Evolutionary conservation across 2,329 filamentous ascomycete species (phyloP).

Genomic region (Gaeumannomyces tritici): DNA sequence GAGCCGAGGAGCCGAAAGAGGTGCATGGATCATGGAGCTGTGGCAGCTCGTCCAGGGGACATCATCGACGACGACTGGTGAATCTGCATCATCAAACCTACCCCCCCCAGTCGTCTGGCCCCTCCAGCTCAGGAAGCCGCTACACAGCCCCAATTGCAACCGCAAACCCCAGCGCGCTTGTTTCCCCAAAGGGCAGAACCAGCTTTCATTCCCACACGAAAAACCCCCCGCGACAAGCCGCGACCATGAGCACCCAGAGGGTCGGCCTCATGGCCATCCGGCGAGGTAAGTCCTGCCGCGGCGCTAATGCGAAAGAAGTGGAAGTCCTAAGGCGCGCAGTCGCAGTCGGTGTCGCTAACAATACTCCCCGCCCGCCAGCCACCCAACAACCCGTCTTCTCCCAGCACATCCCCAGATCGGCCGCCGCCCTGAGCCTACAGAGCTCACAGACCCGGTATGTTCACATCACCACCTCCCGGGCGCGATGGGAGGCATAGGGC

Average conservation of each 20-base stretch:
- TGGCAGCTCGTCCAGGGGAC: background rate
- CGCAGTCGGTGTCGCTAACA: conserved; percentile 4
- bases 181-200: background rate
- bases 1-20: conserved; percentile 32
- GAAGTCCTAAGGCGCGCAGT: background rate
- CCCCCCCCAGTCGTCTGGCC: background rate
- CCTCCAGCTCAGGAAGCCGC: background rate
- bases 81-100: conserved; percentile 8
- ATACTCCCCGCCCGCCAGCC: conserved; percentile 18
- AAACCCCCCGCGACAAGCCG: conserved; percentile 8
- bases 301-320: background rate
- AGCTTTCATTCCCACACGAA: background rate
- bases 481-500: background rate
- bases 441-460: conserved; percentile 4
- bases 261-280: conserved; percentile 49
- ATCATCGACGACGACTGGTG: background rate
- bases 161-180: background rate
- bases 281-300: conserved; percentile 34
- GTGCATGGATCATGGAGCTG: background rate
- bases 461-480: background rate
- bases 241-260: conserved; percentile 46
- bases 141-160: conserved; percentile 10
- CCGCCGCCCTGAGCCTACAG: conserved; percentile 17
- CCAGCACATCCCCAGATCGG: conserved; percentile 30
- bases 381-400: conserved; percentile 32